Conservation (phyloP, 2,329 filamentous ascomycete species). For the Claviceps monticola region DNA sequence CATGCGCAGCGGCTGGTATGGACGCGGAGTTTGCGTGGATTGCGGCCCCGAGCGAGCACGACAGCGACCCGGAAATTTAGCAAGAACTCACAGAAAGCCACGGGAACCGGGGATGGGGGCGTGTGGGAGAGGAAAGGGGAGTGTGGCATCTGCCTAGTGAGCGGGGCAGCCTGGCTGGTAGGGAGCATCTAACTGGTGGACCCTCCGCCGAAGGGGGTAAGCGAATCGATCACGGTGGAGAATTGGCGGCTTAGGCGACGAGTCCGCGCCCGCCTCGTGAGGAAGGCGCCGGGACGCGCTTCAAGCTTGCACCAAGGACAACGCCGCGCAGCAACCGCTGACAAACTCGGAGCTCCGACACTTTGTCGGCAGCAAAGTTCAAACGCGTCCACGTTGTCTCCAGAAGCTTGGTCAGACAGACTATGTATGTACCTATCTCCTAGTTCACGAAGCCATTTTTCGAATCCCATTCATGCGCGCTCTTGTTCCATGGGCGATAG, state of each 20-base stretch:
- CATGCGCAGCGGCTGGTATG: no score
- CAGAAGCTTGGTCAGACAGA: not conserved
- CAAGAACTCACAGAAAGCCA: not conserved
- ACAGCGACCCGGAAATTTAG: constrained; percentile 5
- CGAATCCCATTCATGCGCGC: no score
- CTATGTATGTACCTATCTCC: no score
- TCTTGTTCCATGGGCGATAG: no score
- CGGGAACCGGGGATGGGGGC: constrained; percentile 2
- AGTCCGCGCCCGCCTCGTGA: no score
- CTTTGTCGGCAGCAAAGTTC: not conserved
- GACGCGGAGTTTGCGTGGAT: constrained; percentile 18
- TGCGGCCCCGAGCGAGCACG: constrained; percentile 18
- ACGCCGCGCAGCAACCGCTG: constrained; percentile 8
- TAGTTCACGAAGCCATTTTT: no score
- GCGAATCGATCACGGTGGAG: not conserved
- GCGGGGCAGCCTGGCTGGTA: no score
- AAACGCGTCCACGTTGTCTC: not conserved
- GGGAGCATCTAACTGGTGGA: no score
- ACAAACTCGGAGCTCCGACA: constrained; percentile 10
- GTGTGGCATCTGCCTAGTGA: not conserved
- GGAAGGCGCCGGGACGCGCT: not conserved
- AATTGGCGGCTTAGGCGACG: no score
- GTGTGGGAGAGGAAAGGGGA: constrained; percentile 4
- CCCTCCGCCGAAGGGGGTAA: not conserved
- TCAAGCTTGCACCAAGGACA: constrained; percentile 4